Percentiles rank a stretch among this genome's conserved stretches.
These are phyloP conservation scores for Tylopilus sp. DNA, from an alignment of 768 basidiomycete genomes.

Conservation along the genomic window DNA sequence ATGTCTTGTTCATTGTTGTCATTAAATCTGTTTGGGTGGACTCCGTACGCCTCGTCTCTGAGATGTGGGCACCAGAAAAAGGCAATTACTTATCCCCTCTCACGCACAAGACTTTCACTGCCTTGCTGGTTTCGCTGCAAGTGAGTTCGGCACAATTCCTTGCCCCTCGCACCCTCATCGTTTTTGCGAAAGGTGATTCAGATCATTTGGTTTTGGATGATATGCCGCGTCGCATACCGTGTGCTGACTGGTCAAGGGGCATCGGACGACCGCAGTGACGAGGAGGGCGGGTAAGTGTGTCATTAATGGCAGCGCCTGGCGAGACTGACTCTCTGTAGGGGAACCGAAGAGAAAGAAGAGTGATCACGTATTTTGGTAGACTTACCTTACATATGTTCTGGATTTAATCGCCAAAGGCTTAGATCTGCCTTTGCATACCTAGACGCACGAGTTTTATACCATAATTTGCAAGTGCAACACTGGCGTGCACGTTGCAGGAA, in stretches of 20 bases:
- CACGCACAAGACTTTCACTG: conserved; percentile 46
- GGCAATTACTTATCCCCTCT: conserved; percentile 54
- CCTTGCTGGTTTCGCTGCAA: conserved; percentile 58
- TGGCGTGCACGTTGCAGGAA: no score
- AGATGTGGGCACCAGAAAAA: conserved; percentile 57
- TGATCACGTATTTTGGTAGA: conserved; percentile 24
- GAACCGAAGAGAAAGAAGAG: conserved; percentile 20
- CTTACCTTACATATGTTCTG: conserved; percentile 19
- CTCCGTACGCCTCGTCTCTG: conserved; percentile 40
- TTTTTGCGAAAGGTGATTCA: conserved; percentile 58
- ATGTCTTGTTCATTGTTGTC: conserved; percentile 72
- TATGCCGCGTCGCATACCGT: conserved; percentile 76
- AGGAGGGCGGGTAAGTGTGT: conserved; percentile 53
- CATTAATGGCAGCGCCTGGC: background rate
- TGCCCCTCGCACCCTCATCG: conserved; percentile 4
- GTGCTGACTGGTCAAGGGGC: conserved; percentile 75
- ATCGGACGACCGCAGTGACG: conserved; percentile 83
- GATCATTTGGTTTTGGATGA: conserved; percentile 83
- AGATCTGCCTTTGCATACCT: conserved; percentile 26
- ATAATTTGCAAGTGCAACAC: conserved; percentile 23
- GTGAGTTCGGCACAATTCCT: conserved; percentile 31
- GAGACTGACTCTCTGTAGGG: conserved; percentile 18
- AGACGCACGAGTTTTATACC: conserved; percentile 28
- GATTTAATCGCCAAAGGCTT: conserved; percentile 23
- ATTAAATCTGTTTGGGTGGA: conserved; percentile 62